These are phyloP conservation scores for Entomortierella parvispora DNA, from an alignment of 192 early-diverging fungal genomes.

Conservation along the genomic window DNA sequence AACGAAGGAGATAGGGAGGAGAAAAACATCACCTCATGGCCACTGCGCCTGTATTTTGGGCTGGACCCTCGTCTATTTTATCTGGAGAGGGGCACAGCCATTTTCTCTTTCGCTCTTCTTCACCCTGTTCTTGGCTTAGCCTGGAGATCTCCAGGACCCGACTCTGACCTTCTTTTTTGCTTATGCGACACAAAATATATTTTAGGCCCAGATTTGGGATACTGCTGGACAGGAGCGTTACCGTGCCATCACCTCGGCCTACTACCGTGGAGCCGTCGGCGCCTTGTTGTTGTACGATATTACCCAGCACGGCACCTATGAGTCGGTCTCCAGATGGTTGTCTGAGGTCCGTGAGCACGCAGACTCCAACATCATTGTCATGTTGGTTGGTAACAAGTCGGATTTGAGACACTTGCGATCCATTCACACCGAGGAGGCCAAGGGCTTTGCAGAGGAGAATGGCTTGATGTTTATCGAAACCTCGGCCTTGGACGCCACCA, in stretches of 20 bases:
- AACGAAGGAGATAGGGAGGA: no score
- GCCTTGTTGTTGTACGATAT: conserved; percentile 90
- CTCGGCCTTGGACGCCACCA: conserved; percentile 79
- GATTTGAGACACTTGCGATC: conserved; percentile 82
- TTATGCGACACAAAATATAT: conserved; percentile 40
- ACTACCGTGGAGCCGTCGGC: conserved; percentile 96
- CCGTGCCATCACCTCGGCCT: conserved; percentile 83
- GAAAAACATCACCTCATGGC: no score
- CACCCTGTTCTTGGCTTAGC: background rate
- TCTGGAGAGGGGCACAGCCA: background rate
- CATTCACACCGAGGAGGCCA: conserved; percentile 83
- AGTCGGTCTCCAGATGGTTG: conserved; percentile 93
- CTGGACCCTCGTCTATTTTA: no score
- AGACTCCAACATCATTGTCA: conserved; percentile 93
- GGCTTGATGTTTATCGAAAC: conserved; percentile 91
- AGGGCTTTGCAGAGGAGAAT: conserved; percentile 81
- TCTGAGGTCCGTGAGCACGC: conserved; percentile 97
- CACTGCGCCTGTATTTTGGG: no score
- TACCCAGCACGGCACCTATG: conserved; percentile 77
- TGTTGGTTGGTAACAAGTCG: conserved; percentile 95
- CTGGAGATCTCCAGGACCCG: no score
- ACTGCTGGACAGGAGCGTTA: conserved; percentile 91
- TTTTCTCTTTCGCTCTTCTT: background rate
- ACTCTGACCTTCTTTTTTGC: background rate
- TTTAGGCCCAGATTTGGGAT: conserved; percentile 81